Percentiles rank a stretch among this genome's conserved stretches.
phyloP scores from a whole-genome alignment of 371 early-diverging fungal species.

The Mucor saturninus region DNA sequence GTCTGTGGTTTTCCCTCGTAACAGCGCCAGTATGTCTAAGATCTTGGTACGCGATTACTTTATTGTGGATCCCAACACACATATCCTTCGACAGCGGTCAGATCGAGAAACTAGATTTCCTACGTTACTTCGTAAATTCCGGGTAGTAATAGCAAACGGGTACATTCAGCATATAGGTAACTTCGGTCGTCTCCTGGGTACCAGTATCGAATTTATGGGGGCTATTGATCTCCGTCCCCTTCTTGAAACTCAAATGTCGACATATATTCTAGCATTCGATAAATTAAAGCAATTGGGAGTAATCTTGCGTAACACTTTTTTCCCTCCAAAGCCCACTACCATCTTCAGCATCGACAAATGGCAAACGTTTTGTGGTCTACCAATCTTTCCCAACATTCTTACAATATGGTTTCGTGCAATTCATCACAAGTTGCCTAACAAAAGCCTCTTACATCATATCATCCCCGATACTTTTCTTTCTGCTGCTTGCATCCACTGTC shows the following conservation, averaged over 20 bases:
- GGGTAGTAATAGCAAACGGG: not conserved
- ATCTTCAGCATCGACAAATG: not conserved
- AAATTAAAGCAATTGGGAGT: not conserved
- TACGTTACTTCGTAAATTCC: constrained; percentile 3
- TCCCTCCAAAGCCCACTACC: not conserved
- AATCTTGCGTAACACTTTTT: not conserved
- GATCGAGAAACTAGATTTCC: not conserved
- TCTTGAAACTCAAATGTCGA: not conserved
- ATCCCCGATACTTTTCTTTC: not conserved
- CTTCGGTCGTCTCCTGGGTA: not conserved
- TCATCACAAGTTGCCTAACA: constrained; percentile 4
- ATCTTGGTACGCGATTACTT: too few relatives aligned
- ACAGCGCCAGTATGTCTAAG: too few relatives aligned
- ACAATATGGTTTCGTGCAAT: constrained; percentile 4
- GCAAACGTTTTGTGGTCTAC: not conserved
- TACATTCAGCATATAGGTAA: not conserved
- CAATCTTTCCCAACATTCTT: not conserved
- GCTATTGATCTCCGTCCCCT: not conserved
- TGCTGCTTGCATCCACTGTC: constrained; percentile 5
- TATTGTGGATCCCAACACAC: too few relatives aligned
- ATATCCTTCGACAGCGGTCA: constrained; percentile 1
- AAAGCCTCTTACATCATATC: not conserved
- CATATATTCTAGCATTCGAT: constrained; percentile 1
- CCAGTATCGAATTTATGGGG: too few relatives aligned
- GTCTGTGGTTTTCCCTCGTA: too few relatives aligned